Evolutionary conservation across 2,329 filamentous ascomycete genomes (phyloP), one percentile per base, ranked within the genome.

Genomic region (Fusarium sp.): DNA sequence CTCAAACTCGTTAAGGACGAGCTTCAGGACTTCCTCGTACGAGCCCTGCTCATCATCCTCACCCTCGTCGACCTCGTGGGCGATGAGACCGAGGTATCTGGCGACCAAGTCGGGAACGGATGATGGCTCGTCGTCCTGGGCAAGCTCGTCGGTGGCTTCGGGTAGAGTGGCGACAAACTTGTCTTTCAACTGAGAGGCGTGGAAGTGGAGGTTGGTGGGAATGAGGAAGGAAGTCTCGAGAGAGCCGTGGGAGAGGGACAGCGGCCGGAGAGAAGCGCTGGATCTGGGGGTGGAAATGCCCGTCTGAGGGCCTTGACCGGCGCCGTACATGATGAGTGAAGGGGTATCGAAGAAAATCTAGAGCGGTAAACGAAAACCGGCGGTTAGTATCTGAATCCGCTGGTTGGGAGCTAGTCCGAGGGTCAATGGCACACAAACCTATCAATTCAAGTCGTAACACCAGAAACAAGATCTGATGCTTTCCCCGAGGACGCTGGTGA

Each of bases 71-170:
- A 97, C 90, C 80, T 97, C 91, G 63, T 86, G 82, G 65, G 94
- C 93, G 59, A 97, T 85, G 75, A 92, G 96, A 69, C 92, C 93
- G 74, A 99, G 88, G 78, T 96, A 99, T 75, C 94, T 88, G 61
- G 92, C 93, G 29, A 99, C 92, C 58, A 99, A 84, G 80, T 99
- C 95, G 39, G 92, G 82, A 42, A 93, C 88, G 21, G 96, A 99
- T 33, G 95, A 98, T n/a, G 95, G 95, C 82, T 99, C 96, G 71
- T 99, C 95, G 82, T 99, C 96, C 75, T 94, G 93, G 60, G 95
- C 96, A 65, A 98, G 87, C 82, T 99, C 95, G 75, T 99, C 95
- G 75, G 96, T 99, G 54, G 95, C 91, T 71, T 88, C 84, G 49
- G 96, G 96, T 68, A 99, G 85, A 65, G 88, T 92, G 43, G 91